These are phyloP conservation scores for Miscanthus lutarioriparius DNA, from an alignment of 176 grass and related monocot species.

Conservation along the genomic window DNA sequence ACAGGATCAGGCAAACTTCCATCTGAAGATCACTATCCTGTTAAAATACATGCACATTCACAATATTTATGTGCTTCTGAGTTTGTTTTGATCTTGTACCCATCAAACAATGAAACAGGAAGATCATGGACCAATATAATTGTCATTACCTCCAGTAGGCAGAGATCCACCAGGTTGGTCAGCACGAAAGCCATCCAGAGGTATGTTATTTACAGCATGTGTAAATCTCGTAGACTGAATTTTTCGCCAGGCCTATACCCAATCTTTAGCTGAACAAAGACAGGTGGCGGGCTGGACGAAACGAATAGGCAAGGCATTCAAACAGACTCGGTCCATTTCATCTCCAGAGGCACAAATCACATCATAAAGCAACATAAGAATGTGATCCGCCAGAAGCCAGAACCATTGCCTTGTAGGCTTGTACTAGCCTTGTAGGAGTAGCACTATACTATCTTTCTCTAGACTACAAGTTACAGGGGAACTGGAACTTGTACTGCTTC, in stretches of 20 bases:
- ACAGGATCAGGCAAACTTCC: not conserved
- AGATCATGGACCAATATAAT: conserved; percentile 31
- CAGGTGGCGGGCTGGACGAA: no score
- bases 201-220: conserved; percentile 78
- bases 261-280: conserved; percentile 73
- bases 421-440: not conserved
- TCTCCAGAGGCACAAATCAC: not conserved
- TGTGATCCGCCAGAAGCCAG: not conserved
- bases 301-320: no score
- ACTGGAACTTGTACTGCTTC: not conserved
- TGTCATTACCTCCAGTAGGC: conserved; percentile 37
- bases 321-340: no score
- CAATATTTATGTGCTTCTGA: not conserved
- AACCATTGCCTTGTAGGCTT: not conserved
- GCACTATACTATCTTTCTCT: not conserved
- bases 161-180: conserved; percentile 29
- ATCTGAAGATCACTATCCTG: not conserved
- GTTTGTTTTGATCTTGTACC: not conserved
- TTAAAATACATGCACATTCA: conserved; percentile 7
- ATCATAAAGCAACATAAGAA: not conserved
- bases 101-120: not conserved
- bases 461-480: not conserved
- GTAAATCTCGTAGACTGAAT: conserved; percentile 81
- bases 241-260: conserved; percentile 64
- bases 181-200: conserved; percentile 54